Percentiles rank a stretch among this genome's conserved stretches.
phyloP scores from a whole-genome alignment of 441 rosid species.

The Manihot esculenta region DNA sequence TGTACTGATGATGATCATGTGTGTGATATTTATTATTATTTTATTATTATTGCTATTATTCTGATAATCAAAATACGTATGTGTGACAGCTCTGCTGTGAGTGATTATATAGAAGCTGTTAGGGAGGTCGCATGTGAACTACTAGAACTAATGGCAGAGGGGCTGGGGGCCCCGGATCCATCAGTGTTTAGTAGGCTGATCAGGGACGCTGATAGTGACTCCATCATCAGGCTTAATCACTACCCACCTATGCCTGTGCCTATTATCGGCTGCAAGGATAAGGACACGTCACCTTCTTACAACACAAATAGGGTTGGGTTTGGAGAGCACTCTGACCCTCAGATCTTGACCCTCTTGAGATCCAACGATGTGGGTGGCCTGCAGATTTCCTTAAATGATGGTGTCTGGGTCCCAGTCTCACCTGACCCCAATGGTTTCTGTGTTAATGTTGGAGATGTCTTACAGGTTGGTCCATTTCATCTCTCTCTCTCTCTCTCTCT shows the following conservation, averaged over 20 bases:
- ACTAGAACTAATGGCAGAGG: conserved; percentile 73
- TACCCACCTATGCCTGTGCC: conserved; percentile 43
- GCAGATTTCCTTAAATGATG: conserved; percentile 51
- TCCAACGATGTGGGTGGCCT: conserved; percentile 86
- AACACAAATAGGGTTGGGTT: conserved; percentile 46
- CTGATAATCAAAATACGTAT: neutral
- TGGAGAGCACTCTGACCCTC: conserved; percentile 97
- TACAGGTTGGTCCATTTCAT: conserved; percentile 51
- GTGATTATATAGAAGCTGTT: conserved; percentile 62
- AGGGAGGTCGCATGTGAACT: conserved; percentile 64
- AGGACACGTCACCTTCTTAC: conserved; percentile 20
- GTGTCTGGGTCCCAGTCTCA: conserved; percentile 69
- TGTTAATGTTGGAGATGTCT: conserved; percentile 84
- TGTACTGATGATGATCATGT: no score
- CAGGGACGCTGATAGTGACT: conserved; percentile 65
- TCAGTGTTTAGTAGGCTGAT: conserved; percentile 60
- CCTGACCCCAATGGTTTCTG: conserved; percentile 78
- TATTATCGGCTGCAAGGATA: conserved; percentile 1
- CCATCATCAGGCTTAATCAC: conserved; percentile 71
- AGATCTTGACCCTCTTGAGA: conserved; percentile 73
- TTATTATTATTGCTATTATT: neutral
- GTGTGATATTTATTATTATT: neutral
- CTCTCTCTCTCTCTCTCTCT: neutral
- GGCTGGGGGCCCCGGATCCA: conserved; percentile 46
- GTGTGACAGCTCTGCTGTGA: conserved; percentile 57